phyloP scores from a whole-genome alignment of 805 yeast species.

The Starmerella riodocensis region DNA sequence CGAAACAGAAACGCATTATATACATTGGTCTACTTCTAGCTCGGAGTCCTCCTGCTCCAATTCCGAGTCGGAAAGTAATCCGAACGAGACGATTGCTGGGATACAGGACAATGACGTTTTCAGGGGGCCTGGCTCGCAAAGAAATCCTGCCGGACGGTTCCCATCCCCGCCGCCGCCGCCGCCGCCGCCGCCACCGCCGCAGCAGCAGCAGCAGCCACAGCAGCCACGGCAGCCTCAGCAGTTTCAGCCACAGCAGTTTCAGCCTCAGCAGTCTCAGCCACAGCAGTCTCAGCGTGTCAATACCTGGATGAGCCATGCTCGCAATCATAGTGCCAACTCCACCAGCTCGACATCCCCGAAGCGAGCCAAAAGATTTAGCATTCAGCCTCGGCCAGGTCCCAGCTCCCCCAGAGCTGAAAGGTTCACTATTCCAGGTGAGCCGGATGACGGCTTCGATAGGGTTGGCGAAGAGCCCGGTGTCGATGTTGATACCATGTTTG shows the following conservation, averaged over 20 bases:
- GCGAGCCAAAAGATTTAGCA: constrained; percentile 9
- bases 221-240: too few species aligned
- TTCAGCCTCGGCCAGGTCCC: constrained; percentile 9
- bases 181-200: too few species aligned
- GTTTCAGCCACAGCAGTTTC: too few species aligned
- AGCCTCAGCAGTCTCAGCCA: too few species aligned
- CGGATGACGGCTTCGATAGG: neutral
- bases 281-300: too few species aligned
- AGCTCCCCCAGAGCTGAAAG: neutral
- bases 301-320: neutral
- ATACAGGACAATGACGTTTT: neutral
- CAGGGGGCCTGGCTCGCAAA: neutral
- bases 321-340: neutral
- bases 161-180: too few species aligned
- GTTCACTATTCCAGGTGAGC: neutral
- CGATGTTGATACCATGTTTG: constrained; percentile 38
- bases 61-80: neutral
- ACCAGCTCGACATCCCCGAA: neutral
- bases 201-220: too few species aligned
- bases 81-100: neutral
- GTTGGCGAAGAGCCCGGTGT: constrained; percentile 52
- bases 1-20: too few species aligned
- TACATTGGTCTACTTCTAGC: too few species aligned
- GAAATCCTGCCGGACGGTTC: too few species aligned
- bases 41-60: too few species aligned